phyloP scores from a whole-genome alignment of 176 grass and related monocot genomes.

The Avena atlantica region DNA sequence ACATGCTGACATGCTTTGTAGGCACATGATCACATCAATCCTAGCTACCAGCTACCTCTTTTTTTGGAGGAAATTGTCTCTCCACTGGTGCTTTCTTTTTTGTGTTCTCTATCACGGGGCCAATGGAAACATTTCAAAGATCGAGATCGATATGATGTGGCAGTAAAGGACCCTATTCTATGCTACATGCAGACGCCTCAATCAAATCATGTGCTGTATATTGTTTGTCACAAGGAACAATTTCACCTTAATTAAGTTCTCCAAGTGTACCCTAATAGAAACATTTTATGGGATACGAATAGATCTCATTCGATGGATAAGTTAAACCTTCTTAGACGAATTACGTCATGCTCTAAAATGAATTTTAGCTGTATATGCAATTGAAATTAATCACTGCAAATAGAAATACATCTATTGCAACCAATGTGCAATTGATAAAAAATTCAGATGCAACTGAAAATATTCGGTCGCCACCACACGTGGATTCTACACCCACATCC shows the following conservation, averaged over 20 bases:
- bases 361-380: no score
- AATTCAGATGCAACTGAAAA: no score
- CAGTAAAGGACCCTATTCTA: not conserved
- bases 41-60: not conserved
- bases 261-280: no score
- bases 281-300: no score
- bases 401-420: no score
- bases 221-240: not conserved
- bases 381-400: no score
- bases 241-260: not conserved
- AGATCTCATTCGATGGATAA: no score
- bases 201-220: conserved; percentile 1
- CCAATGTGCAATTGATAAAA: no score
- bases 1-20: conserved; percentile 20
- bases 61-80: conserved; percentile 19
- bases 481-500: not conserved
- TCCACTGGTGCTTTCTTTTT: conserved; percentile 10
- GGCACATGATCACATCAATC: conserved; percentile 30
- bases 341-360: no score
- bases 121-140: not conserved
- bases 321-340: no score
- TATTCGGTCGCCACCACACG: no score
- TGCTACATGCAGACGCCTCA: not conserved
- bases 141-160: not conserved
- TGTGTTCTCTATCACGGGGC: not conserved